phyloP scores from a whole-genome alignment of 2,329 filamentous ascomycete genomes.

The Trichoderma atrobrunneum region DNA sequence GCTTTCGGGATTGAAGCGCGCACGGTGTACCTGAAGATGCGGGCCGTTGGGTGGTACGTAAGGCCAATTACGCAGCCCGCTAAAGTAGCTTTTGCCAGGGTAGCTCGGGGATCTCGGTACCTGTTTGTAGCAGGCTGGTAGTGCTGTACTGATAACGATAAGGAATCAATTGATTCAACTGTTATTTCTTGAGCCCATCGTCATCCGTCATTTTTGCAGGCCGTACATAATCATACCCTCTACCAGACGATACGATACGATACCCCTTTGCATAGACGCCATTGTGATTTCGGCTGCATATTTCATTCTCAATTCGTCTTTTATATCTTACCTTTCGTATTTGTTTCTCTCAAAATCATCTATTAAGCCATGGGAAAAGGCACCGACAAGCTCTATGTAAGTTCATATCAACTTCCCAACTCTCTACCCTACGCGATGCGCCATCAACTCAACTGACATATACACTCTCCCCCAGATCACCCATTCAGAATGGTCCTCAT shows the following conservation, averaged over 20 bases:
- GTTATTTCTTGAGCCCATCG: neutral
- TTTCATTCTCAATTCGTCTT: neutral
- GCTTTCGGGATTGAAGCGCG: constrained; percentile 14
- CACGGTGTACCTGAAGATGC: constrained; percentile 16
- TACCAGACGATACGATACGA: neutral
- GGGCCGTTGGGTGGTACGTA: constrained; percentile 11
- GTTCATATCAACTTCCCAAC: constrained; percentile 16
- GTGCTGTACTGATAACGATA: constrained; percentile 18
- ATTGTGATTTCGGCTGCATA: neutral
- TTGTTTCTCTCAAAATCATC: neutral
- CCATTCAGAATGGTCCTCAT: constrained; percentile 94
- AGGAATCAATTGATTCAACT: neutral
- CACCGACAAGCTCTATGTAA: constrained; percentile 47
- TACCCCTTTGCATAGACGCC: neutral
- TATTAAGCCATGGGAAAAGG: constrained; percentile 39
- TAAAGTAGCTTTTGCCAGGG: neutral
- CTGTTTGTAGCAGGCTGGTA: neutral
- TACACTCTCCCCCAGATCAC: constrained; percentile 59
- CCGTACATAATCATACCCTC: neutral
- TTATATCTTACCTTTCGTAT: neutral
- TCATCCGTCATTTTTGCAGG: neutral
- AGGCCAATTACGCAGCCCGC: constrained; percentile 17
- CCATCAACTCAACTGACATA: neutral
- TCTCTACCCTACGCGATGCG: neutral
- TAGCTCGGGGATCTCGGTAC: neutral